phyloP scores from a whole-genome alignment of 116 monocot genomes.

The Zostera marina region DNA sequence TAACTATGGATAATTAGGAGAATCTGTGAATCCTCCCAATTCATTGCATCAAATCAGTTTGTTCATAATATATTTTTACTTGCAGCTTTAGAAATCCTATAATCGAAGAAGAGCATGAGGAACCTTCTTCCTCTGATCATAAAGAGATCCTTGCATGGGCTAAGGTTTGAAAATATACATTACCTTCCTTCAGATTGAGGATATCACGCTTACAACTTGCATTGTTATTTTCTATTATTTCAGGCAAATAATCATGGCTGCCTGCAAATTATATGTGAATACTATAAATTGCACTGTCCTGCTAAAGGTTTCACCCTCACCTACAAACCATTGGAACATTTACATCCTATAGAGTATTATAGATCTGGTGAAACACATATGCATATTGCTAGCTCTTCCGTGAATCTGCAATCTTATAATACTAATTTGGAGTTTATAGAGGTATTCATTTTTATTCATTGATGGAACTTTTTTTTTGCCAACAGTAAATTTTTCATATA shows the following conservation, averaged over 20 bases:
- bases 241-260: constrained; percentile 81
- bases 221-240: constrained; percentile 6
- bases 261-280: constrained; percentile 77
- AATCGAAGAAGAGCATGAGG: constrained; percentile 45
- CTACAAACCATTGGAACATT: constrained; percentile 91
- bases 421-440: constrained; percentile 68
- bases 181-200: constrained; percentile 17
- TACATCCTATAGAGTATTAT: constrained; percentile 77
- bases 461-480: background rate
- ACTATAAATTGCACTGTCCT: constrained; percentile 61
- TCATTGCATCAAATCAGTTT: constrained; percentile 2
- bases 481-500: too few species aligned
- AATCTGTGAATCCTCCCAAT: background rate
- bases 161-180: constrained; percentile 36
- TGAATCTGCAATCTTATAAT: constrained; percentile 63
- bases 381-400: constrained; percentile 65
- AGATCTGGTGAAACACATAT: constrained; percentile 77
- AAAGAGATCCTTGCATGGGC: constrained; percentile 77
- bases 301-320: constrained; percentile 66
- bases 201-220: background rate
- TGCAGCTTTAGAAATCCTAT: constrained; percentile 40
- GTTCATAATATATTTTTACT: background rate
- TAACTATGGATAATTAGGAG: too few species aligned
- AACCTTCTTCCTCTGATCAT: constrained; percentile 65
- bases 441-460: constrained; percentile 19